Evolutionary conservation across 371 early-diverging fungal genomes (phyloP).

Genomic region (Mortierella sp.): DNA sequence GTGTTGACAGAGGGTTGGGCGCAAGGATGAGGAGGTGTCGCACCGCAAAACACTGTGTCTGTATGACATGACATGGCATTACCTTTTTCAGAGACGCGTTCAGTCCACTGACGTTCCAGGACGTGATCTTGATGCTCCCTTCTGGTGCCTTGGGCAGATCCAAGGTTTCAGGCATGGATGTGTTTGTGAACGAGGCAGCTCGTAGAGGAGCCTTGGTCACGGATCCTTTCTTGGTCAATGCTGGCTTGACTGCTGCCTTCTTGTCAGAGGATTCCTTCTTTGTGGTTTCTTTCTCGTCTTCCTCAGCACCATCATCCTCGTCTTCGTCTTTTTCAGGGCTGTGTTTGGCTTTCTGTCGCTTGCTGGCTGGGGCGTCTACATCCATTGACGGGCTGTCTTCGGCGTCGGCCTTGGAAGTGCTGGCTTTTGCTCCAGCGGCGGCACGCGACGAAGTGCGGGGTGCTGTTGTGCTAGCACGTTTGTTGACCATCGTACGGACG

Average conservation of each 20-base stretch:
- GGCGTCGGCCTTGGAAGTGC: neutral
- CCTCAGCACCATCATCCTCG: slow-evolving; percentile 5
- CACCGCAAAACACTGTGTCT: neutral
- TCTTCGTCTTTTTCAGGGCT: slow-evolving; percentile 9
- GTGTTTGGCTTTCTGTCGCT: slow-evolving; percentile 1
- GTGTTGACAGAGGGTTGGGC: neutral
- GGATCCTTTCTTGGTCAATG: slow-evolving; percentile 18
- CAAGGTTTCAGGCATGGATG: slow-evolving; percentile 67
- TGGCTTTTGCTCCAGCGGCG: neutral
- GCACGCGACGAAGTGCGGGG: neutral
- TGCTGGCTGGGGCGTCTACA: neutral
- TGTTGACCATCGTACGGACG: too few species aligned
- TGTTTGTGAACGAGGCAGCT: slow-evolving; percentile 65
- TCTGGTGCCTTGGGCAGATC: slow-evolving; percentile 58
- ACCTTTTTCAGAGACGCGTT: slow-evolving; percentile 82
- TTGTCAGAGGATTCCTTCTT: neutral
- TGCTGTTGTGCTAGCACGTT: too few species aligned
- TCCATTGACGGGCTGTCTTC: neutral
- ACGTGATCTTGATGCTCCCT: slow-evolving; percentile 75
- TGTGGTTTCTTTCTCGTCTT: slow-evolving; percentile 2
- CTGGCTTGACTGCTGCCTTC: slow-evolving; percentile 2
- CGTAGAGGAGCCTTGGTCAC: slow-evolving; percentile 29
- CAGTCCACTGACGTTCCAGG: slow-evolving; percentile 86
- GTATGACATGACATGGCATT: neutral
- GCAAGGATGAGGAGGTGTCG: neutral